These are phyloP conservation scores for Clohesyomyces aquaticus DNA, from an alignment of 495 filamentous ascomycete species.

Conservation along the genomic window DNA sequence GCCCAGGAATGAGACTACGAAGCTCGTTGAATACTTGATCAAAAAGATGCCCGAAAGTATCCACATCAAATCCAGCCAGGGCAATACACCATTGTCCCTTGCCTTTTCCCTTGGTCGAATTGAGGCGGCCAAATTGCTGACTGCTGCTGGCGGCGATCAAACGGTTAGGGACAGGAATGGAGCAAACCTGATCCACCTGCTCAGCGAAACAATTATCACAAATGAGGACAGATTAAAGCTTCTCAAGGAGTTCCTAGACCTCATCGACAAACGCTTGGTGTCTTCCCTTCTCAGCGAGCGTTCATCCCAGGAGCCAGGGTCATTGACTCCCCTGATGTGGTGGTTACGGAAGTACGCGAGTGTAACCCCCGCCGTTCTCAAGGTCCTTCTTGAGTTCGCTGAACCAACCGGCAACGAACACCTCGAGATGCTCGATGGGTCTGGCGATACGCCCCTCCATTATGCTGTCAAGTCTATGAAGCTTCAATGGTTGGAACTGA, in stretches of 20 bases:
- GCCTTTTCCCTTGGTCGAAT: conserved; percentile 58
- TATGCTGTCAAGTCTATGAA: conserved; percentile 52
- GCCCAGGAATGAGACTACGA: conserved; percentile 46
- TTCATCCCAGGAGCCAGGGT: conserved; percentile 48
- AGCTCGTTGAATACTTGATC: conserved; percentile 65
- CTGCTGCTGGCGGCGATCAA: conserved; percentile 68
- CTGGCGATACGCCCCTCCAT: conserved; percentile 70
- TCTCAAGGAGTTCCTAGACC: conserved; percentile 52
- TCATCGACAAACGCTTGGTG: conserved; percentile 58
- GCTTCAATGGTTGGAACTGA: conserved; percentile 48
- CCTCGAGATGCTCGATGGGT: conserved; percentile 64
- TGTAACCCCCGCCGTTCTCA: conserved; percentile 44
- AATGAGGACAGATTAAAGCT: neutral
- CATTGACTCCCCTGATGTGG: conserved; percentile 55
- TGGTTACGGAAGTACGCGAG: conserved; percentile 42
- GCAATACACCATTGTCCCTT: conserved; percentile 64
- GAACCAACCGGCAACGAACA: conserved; percentile 51
- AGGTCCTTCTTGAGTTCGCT: conserved; percentile 55
- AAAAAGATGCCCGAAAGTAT: conserved; percentile 60
- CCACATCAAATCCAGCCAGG: conserved; percentile 57
- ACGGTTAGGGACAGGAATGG: conserved; percentile 55
- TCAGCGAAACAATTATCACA: conserved; percentile 38
- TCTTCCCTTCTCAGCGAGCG: conserved; percentile 54
- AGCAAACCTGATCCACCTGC: conserved; percentile 64
- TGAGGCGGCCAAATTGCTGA: conserved; percentile 60